Evolutionary conservation across 2,329 filamentous ascomycete genomes (phyloP).

Genomic region (Aureobasidium sp.): DNA sequence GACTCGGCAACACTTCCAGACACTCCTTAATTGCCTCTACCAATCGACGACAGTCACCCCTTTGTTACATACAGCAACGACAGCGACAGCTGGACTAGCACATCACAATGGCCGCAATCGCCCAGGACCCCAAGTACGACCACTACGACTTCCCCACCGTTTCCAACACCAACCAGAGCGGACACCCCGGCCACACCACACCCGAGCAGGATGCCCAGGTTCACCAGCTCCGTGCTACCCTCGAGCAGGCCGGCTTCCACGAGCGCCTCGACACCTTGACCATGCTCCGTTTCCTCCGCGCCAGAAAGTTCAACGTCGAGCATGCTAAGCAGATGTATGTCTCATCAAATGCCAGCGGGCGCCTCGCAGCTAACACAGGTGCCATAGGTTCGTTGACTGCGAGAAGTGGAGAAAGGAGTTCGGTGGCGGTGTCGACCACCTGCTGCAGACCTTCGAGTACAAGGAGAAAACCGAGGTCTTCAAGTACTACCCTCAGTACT

Average conservation of each 20-base stretch:
- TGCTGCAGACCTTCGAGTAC: conserved; percentile 76
- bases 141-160: conserved; percentile 86
- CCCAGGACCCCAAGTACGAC: conserved; percentile 84
- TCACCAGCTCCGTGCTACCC: conserved; percentile 70
- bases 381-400: conserved; percentile 71
- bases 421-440: conserved; percentile 63
- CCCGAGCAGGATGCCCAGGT: conserved; percentile 84
- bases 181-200: conserved; percentile 83
- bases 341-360: background rate
- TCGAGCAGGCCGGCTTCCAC: conserved; percentile 75
- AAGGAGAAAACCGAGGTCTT: conserved; percentile 73
- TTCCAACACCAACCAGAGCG: conserved; percentile 59
- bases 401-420: conserved; percentile 89
- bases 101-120: conserved; percentile 25
- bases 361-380: background rate
- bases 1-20: background rate
- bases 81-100: background rate
- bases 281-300: conserved; percentile 82
- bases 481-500: conserved; percentile 95
- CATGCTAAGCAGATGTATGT: conserved; percentile 79
- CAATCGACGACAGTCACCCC: background rate
- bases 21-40: conserved; percentile 4
- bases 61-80: background rate
- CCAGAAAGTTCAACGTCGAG: conserved; percentile 88
- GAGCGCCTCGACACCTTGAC: conserved; percentile 88